These are phyloP conservation scores for Ophiocordyceps camponoti-leonardi DNA, from an alignment of 2,329 filamentous ascomycete genomes.

Conservation along the genomic window DNA sequence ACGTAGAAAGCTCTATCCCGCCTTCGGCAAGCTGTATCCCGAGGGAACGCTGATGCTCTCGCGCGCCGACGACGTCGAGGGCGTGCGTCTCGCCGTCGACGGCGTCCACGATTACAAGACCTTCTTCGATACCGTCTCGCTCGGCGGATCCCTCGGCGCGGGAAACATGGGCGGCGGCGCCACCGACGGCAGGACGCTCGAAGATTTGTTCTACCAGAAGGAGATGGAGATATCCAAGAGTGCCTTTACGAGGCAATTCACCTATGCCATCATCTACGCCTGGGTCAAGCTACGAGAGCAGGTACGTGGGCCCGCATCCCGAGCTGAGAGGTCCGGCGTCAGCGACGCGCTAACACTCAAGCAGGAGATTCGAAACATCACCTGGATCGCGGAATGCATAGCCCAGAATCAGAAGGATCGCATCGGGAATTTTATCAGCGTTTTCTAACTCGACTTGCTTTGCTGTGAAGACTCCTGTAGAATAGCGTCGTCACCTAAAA, in stretches of 20 bases:
- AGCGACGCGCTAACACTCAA: conserved; percentile 13
- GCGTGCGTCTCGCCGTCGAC: conserved; percentile 83
- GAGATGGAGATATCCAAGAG: conserved; percentile 97
- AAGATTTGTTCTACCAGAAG: conserved; percentile 98
- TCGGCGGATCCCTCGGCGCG: conserved; percentile 52
- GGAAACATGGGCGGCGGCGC: conserved; percentile 75
- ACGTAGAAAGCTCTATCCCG: conserved; percentile 89
- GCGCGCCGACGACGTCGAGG: conserved; percentile 85
- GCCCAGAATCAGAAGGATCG: conserved; percentile 98
- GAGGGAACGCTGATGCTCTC: conserved; percentile 93
- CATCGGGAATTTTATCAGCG: conserved; percentile 97
- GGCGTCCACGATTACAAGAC: conserved; percentile 85
- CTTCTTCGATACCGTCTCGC: conserved; percentile 84
- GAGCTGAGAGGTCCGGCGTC: not conserved
- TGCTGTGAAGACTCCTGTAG: not conserved
- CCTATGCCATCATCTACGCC: conserved; percentile 83
- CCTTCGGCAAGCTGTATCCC: conserved; percentile 78
- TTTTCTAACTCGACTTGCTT: conserved; percentile 45
- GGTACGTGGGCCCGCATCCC: conserved; percentile 38
- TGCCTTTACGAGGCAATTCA: conserved; percentile 92
- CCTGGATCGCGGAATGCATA: conserved; percentile 99
- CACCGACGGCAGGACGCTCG: conserved; percentile 71
- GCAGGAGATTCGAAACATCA: conserved; percentile 97
- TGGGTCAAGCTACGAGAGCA: conserved; percentile 97
- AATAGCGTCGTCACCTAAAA: not conserved